phyloP scores from a whole-genome alignment of 768 basidiomycete genomes.

The Paxillus rubicundulus region DNA sequence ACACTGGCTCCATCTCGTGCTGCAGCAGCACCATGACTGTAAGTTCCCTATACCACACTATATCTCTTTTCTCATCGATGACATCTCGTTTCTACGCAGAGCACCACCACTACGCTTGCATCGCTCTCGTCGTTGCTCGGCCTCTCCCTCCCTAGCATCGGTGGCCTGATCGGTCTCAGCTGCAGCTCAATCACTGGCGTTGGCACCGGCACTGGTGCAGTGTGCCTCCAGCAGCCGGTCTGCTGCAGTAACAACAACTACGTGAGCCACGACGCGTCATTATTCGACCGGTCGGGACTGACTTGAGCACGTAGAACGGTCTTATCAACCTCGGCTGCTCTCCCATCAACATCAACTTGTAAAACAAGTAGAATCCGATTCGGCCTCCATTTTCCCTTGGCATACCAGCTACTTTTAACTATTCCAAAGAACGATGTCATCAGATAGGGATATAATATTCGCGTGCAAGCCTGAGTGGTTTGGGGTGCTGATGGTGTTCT shows the following conservation, averaged over 20 bases:
- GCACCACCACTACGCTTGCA: background rate
- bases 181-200: slow-evolving; percentile 35
- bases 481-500: too few relatives aligned
- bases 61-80: background rate
- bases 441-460: too few relatives aligned
- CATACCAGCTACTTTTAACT: too few relatives aligned
- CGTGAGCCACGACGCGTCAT: too few relatives aligned
- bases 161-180: slow-evolving; percentile 28
- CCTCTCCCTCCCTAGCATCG: background rate
- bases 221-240: slow-evolving; percentile 29
- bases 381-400: too few relatives aligned
- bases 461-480: too few relatives aligned
- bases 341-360: slow-evolving; percentile 1
- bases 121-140: slow-evolving; percentile 4
- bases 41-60: background rate
- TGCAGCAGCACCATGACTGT: slow-evolving; percentile 4
- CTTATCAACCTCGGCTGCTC: slow-evolving; percentile 5
- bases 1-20: slow-evolving; percentile 13
- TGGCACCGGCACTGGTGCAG: slow-evolving; percentile 31
- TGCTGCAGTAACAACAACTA: too few relatives aligned
- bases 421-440: too few relatives aligned
- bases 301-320: background rate
- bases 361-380: background rate
- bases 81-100: background rate
- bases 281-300: background rate